These are phyloP conservation scores for Larix kaempferi DNA, from an alignment of 75 land plant species.

Conservation along the genomic window DNA sequence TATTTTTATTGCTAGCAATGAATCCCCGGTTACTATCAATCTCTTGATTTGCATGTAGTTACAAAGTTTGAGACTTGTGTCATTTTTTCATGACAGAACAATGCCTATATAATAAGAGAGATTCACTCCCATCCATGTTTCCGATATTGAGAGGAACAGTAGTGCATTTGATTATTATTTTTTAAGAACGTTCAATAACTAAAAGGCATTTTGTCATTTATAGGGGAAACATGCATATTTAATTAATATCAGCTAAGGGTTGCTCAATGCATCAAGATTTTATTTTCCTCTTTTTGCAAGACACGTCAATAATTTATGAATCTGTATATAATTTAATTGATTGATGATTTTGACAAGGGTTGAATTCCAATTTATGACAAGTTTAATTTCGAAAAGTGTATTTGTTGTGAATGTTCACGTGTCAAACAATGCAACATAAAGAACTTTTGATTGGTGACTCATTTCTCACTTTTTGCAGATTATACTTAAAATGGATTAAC, in stretches of 20 bases:
- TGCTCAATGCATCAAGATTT: neutral
- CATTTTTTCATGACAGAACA: neutral
- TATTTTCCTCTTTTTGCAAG: no score
- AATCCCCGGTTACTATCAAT: no score
- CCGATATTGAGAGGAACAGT: no score
- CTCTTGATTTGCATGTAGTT: no score
- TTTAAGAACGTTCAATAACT: no score
- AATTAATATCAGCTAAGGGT: neutral
- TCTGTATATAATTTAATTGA: neutral
- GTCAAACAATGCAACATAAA: neutral
- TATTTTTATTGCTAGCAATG: no score
- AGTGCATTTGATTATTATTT: no score
- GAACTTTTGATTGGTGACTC: neutral
- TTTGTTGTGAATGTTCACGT: neutral
- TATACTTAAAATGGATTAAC: neutral
- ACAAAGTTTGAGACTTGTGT: no score
- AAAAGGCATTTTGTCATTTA: no score
- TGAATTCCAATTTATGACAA: neutral
- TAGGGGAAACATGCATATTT: neutral
- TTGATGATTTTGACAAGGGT: neutral
- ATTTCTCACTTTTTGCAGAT: constrained; percentile 5
- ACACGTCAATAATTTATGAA: neutral
- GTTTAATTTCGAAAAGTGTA: neutral
- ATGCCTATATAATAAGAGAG: no score
- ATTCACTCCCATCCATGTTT: no score